Percentiles rank a stretch among this genome's conserved stretches.
Conservation (phyloP, 169 alveolate species). For the Plasmodium vinckei region DNA sequence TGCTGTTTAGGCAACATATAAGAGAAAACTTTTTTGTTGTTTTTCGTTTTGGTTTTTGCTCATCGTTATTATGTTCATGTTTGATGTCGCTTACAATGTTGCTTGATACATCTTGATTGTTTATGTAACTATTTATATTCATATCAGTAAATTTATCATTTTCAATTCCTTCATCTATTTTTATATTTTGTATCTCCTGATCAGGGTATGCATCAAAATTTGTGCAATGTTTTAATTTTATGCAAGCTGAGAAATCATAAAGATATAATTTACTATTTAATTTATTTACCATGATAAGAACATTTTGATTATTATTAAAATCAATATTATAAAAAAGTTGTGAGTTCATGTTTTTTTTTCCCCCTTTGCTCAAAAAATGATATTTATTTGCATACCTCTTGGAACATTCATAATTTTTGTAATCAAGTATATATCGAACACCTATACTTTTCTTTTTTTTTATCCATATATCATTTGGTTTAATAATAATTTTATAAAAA, state of each 20-base stretch:
- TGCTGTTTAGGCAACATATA: constrained; percentile 71
- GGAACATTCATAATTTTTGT: constrained; percentile 3
- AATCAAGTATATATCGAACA: constrained; percentile 53
- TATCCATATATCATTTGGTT: constrained; percentile 74
- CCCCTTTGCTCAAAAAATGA: too few relatives aligned
- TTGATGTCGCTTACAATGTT: neutral
- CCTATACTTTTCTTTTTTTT: constrained; percentile 65
- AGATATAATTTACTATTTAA: constrained; percentile 26
- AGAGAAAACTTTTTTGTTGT: constrained; percentile 24
- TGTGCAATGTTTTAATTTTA: constrained; percentile 12
- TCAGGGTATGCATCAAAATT: neutral
- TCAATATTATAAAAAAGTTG: neutral
- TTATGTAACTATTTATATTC: neutral
- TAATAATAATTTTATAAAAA: constrained; percentile 35
- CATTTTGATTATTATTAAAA: constrained; percentile 20
- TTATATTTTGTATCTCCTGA: neutral
- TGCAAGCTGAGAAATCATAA: constrained; percentile 8
- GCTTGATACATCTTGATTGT: neutral
- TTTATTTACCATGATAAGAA: constrained; percentile 7
- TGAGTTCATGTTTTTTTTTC: neutral
- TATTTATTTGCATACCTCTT: neutral
- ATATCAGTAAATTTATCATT: neutral
- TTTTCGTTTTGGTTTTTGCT: neutral
- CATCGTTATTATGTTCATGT: neutral
- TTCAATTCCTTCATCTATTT: neutral